Evolutionary conservation across 192 early-diverging fungal genomes (phyloP), one percentile per base, ranked within the genome.

Genomic region (Endogone sp.): DNA sequence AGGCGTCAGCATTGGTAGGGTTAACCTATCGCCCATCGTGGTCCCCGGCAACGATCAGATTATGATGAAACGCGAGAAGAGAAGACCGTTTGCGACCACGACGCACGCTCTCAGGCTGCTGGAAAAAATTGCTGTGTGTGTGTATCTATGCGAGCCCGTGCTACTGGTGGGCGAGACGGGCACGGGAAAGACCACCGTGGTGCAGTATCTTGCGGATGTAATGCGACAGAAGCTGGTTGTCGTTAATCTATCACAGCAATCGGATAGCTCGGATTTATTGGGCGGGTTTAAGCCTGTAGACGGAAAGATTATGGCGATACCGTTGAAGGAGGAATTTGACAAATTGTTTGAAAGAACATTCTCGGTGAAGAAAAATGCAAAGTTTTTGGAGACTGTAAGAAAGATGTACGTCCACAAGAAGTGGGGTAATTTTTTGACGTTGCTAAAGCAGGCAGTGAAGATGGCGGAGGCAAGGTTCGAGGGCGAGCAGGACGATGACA

Each of bases 261-360:
- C 90, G 31, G 98, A 98, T 66, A 89, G 90, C 44, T 90, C 91
- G 9, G 98, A 99, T 79, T 71, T 99, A 59, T 76, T 99, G 10
- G 98, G 98, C 72, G 98, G 98, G 22, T 99, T 96, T 81, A 96
- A 97, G 55, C 98, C 98, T 0, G 92, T 98, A 0, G 95, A 98
- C 74, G 87, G 86, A 3, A 84, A 85, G 67, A 81, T 89, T 28
- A 73, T 97, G 57, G 93, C 91, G n/a, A 81, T 86, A 16, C 88
- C 90, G 11, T 69, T 98, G 63, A 87, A 91, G 63, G 91, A 95
- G 55, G 79, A 88, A 30, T 99, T 99, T 76, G 93, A 95, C 37
- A 75, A 74, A 26, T 75, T 98, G 29, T 98, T 99, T 82, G 81
- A 78, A 26, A 74, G 82, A 24, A 99, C 98, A 0, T 93, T 98